Percentiles rank a stretch among this genome's conserved stretches.
phyloP scores from a whole-genome alignment of 768 basidiomycete genomes.

The Phaeolepiota aurea region DNA sequence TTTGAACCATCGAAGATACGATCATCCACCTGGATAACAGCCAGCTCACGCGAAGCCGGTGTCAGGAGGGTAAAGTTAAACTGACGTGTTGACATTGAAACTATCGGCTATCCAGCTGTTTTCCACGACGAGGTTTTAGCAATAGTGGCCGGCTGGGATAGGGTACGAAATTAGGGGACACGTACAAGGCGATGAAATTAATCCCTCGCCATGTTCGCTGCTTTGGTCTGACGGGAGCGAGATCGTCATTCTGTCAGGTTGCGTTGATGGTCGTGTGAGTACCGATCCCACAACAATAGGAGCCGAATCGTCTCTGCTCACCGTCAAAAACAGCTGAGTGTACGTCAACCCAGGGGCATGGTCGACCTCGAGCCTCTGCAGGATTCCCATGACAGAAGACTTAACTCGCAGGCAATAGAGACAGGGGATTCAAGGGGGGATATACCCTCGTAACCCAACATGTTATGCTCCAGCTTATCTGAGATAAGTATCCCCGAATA shows the following conservation, averaged over 20 bases:
- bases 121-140: constrained; percentile 1
- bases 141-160: neutral
- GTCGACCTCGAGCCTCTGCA: constrained; percentile 40
- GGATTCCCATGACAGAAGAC: constrained; percentile 28
- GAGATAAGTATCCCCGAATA: too few species aligned
- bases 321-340: constrained; percentile 49
- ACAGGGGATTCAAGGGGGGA: too few species aligned
- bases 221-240: constrained; percentile 55
- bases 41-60: constrained; percentile 3
- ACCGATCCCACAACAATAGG: neutral
- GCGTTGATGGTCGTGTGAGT: neutral
- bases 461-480: too few species aligned
- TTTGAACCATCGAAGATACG: constrained; percentile 63
- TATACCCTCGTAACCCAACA: too few species aligned
- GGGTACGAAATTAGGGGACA: constrained; percentile 3
- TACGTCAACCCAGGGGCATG: constrained; percentile 46
- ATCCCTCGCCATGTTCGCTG: constrained; percentile 58
- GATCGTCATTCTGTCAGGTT: constrained; percentile 52
- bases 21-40: constrained; percentile 58
- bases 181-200: constrained; percentile 64
- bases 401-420: too few species aligned
- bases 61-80: constrained; percentile 6
- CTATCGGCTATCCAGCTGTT: constrained; percentile 72
- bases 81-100: constrained; percentile 73
- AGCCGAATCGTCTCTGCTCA: constrained; percentile 19